phyloP scores from a whole-genome alignment of 768 basidiomycete species.

The Lanmaoa rubissima region DNA sequence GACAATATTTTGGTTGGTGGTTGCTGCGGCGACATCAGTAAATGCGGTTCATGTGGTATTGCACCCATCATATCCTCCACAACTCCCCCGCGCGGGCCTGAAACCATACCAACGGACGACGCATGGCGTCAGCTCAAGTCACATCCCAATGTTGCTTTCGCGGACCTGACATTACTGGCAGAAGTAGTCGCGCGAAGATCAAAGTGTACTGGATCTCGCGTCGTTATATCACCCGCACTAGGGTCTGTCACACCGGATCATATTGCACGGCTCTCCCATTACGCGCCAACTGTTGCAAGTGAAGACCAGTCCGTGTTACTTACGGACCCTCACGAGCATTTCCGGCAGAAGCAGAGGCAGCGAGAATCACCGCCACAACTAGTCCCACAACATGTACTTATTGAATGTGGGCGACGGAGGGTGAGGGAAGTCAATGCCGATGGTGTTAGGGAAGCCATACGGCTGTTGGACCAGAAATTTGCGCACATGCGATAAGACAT shows the following conservation, averaged over 20 bases:
- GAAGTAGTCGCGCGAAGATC: constrained; percentile 86
- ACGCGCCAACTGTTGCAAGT: constrained; percentile 5
- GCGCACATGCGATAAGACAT: constrained; percentile 34
- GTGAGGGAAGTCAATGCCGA: constrained; percentile 69
- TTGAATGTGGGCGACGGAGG: constrained; percentile 59
- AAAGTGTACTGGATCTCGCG: constrained; percentile 68
- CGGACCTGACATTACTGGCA: constrained; percentile 79
- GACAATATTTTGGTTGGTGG: constrained; percentile 29
- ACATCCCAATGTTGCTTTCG: constrained; percentile 85
- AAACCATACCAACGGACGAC: constrained; percentile 74
- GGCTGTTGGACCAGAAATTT: constrained; percentile 67
- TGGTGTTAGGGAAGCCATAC: constrained; percentile 72
- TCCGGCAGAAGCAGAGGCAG: constrained; percentile 43
- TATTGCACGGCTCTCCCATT: constrained; percentile 8
- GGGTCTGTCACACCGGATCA: constrained; percentile 51
- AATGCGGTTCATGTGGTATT: constrained; percentile 32
- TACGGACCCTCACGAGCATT: constrained; percentile 54
- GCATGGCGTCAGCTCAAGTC: constrained; percentile 85
- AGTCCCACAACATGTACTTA: constrained; percentile 59
- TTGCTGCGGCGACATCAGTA: constrained; percentile 39
- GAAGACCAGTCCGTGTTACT: constrained; percentile 44
- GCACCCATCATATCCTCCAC: constrained; percentile 30
- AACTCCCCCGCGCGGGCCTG: constrained; percentile 26
- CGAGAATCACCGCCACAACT: constrained; percentile 48
- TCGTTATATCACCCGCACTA: constrained; percentile 56